Conservation (phyloP, 106 monocot genomes). For the Narthecium ossifragum region DNA sequence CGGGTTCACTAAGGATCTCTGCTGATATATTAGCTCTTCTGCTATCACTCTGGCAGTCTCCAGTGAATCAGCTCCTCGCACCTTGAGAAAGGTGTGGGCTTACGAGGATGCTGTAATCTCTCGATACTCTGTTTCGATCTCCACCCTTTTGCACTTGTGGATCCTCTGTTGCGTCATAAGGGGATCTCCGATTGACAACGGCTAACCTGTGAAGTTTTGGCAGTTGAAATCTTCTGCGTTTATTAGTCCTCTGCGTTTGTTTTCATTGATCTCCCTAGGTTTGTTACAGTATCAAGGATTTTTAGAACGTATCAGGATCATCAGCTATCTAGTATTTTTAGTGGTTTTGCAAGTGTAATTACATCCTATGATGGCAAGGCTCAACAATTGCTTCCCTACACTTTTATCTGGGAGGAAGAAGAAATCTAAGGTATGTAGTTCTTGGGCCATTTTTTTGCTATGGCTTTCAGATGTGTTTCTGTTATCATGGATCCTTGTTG, state of each 20-base stretch:
- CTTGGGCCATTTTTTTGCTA: neutral
- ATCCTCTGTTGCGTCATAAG: slow-evolving; percentile 27
- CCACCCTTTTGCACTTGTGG: slow-evolving; percentile 26
- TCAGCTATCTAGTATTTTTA: neutral
- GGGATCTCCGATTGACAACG: slow-evolving; percentile 68
- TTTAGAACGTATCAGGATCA: neutral
- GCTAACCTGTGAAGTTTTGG: slow-evolving; percentile 26
- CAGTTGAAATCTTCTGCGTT: neutral
- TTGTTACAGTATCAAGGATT: neutral
- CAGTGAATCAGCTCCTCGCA: slow-evolving; percentile 42
- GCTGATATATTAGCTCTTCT: slow-evolving; percentile 17
- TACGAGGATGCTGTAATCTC: slow-evolving; percentile 22
- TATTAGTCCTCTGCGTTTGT: neutral
- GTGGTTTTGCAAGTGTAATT: neutral
- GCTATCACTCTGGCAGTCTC: slow-evolving; percentile 75
- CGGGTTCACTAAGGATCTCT: slow-evolving; percentile 23
- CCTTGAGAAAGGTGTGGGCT: slow-evolving; percentile 90
- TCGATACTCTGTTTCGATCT: slow-evolving; percentile 27
- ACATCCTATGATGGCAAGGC: slow-evolving; percentile 32
- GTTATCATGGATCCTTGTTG: too few species aligned
- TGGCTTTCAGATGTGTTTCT: neutral
- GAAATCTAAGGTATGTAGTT: slow-evolving; percentile 48
- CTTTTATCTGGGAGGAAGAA: slow-evolving; percentile 64
- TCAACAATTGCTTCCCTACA: slow-evolving; percentile 54
- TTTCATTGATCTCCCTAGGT: neutral